These are phyloP conservation scores for Cyberlindnera sargentensis DNA, from an alignment of 805 yeast species.

Conservation along the genomic window DNA sequence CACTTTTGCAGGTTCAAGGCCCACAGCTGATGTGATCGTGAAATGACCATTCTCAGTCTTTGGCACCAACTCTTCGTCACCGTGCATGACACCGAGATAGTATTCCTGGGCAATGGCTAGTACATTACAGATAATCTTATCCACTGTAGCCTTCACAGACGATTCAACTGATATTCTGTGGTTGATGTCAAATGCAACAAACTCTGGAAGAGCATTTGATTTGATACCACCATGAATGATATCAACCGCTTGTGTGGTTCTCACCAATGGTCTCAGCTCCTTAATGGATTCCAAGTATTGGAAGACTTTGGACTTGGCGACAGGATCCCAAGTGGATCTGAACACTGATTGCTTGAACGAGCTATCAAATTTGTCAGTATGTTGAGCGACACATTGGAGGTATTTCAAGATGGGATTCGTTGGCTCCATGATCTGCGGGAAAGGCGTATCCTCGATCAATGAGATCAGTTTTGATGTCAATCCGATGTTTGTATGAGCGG, in stretches of 20 bases:
- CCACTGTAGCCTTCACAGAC: conserved; percentile 24
- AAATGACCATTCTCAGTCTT: conserved; percentile 33
- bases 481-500: conserved; percentile 72
- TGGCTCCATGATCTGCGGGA: conserved; percentile 35
- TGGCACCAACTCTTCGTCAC: conserved; percentile 2
- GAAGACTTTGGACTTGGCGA: conserved; percentile 31
- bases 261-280: conserved; percentile 34
- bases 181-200: conserved; percentile 41
- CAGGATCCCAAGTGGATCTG: conserved; percentile 27
- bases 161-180: conserved; percentile 50
- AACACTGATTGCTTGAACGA: conserved; percentile 25
- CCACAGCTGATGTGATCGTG: conserved; percentile 23
- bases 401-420: conserved; percentile 49
- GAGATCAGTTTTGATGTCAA: conserved; percentile 47
- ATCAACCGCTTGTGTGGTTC: conserved; percentile 40
- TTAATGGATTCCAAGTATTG: conserved; percentile 30
- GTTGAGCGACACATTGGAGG: conserved; percentile 58
- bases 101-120: conserved; percentile 34
- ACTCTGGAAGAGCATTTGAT: conserved; percentile 61
- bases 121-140: conserved; percentile 29
- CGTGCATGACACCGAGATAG: conserved; percentile 21
- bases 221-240: conserved; percentile 58
- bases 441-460: conserved; percentile 49
- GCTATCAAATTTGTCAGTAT: conserved; percentile 21
- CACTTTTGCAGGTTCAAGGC: conserved; percentile 45